Evolutionary conservation across 2,329 filamentous ascomycete species (phyloP).

Genomic region (Lizonia empirigonia): DNA sequence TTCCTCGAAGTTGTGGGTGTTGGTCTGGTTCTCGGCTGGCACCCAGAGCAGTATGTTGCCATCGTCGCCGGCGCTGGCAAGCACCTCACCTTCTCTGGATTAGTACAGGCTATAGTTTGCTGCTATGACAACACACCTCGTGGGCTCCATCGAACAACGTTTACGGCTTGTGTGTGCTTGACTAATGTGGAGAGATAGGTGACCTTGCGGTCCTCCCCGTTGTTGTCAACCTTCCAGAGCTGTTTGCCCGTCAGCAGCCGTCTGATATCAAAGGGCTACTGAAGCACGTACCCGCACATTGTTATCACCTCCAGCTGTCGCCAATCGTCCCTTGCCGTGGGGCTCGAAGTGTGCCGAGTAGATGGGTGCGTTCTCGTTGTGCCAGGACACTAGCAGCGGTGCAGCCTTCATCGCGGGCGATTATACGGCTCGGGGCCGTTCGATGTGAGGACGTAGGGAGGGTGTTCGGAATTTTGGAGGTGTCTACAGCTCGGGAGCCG

Average conservation of each 20-base stretch:
- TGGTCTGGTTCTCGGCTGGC: constrained; percentile 75
- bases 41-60: constrained; percentile 98
- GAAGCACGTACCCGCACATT: constrained; percentile 77
- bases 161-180: constrained; percentile 96
- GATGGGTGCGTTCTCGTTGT: constrained; percentile 94
- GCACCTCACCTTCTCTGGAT: constrained; percentile 72
- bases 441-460: neutral
- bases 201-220: constrained; percentile 85
- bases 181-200: constrained; percentile 89
- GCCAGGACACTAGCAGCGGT: constrained; percentile 97
- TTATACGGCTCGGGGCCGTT: constrained; percentile 31
- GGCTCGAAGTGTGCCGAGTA: constrained; percentile 98
- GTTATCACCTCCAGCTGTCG: constrained; percentile 94
- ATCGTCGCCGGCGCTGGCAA: constrained; percentile 95
- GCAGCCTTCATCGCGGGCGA: constrained; percentile 80
- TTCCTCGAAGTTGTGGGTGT: constrained; percentile 77
- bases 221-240: constrained; percentile 89
- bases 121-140: constrained; percentile 66
- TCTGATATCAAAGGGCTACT: neutral
- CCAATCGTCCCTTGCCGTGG: constrained; percentile 85
- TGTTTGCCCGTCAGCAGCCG: constrained; percentile 53
- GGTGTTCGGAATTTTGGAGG: neutral
- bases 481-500: constrained; percentile 8
- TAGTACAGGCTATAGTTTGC: constrained; percentile 12
- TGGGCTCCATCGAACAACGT: constrained; percentile 95